Base-by-base conservation (phyloP, 805 yeast species). In the Candida bentonensis region DNA sequence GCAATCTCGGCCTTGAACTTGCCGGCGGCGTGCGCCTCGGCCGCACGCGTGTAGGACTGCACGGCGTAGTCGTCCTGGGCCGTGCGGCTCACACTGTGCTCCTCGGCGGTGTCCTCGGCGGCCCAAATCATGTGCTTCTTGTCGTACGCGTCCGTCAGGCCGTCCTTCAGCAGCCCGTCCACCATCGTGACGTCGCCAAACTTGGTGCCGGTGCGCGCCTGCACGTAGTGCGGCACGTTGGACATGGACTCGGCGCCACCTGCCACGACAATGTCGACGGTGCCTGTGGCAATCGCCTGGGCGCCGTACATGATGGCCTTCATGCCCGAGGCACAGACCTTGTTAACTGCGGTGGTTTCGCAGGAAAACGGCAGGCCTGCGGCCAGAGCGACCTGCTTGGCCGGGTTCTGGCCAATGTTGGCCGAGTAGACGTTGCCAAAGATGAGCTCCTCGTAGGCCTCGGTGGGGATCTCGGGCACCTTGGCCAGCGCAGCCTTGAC, bases 221-320 rank as follows among this genome's bases (percentile, higher is more conserved):
- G 61, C 46, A 85, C 59, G 62, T 89, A 89, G 73, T 88, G 89
- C 44, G 98, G 98, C 27, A 88, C 76, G 62, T 92, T 89, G 48
- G 95, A 72, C 98, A 92, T 89, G 47, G 95, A 82, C 68, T 92
- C 98, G 54, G 95, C 92, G 60, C 98, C 98, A 54, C 97, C 98
- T 26, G 92, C 94, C 52, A 92, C 82, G 40, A 92, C 92, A 48
- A 92, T 79, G 58, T 88, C 96, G 46, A 95, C 94, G 51, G 73
- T 70, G 44, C 97, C 96, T 52, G 92, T 74, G 59, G 82, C 64
- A 55, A 89, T 88, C 44, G 88, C 69, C 68, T 88, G 97, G 34
- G 96, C 87, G 50, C 84, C 98, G 48, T 83, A 65, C 56, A 88
- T 86, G 57, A 87, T 78, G 39, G 96, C 76, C 68, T 92, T 89